Evolutionary conservation across 2,329 filamentous ascomycete genomes (phyloP).

Genomic region (Ceratocystiopsis minuta): DNA sequence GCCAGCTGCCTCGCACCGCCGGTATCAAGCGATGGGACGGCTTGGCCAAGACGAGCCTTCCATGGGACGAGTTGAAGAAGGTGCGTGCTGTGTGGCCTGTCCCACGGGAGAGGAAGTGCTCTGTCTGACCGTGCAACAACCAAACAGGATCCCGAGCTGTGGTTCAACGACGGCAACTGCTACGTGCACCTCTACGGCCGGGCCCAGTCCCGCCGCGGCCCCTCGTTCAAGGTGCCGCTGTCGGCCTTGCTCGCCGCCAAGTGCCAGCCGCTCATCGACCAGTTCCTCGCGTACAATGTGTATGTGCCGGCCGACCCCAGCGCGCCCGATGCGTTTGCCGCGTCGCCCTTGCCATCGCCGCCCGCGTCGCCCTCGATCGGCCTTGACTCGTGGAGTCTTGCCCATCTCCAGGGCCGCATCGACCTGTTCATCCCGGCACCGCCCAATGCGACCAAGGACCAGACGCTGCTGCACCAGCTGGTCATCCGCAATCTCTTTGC

Average conservation of each 20-base stretch:
- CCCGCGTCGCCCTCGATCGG: constrained; percentile 11
- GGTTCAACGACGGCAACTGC: constrained; percentile 49
- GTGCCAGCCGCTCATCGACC: constrained; percentile 42
- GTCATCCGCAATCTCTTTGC: constrained; percentile 61
- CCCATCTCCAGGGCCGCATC: constrained; percentile 15
- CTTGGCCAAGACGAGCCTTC: constrained; percentile 21
- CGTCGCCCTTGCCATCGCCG: constrained; percentile 4
- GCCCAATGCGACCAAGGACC: constrained; percentile 28
- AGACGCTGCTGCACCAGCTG: constrained; percentile 44
- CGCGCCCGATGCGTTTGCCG: neutral
- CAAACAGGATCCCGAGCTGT: constrained; percentile 55
- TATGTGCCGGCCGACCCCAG: constrained; percentile 5
- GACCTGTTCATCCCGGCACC: constrained; percentile 58
- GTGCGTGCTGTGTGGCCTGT: constrained; percentile 17
- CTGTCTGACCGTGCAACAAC: constrained; percentile 1
- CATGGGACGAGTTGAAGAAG: constrained; percentile 30
- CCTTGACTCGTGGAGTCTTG: constrained; percentile 7
- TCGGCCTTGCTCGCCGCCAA: constrained; percentile 35
- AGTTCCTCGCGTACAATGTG: constrained; percentile 23
- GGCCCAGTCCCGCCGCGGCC: constrained; percentile 44
- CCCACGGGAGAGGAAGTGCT: neutral
- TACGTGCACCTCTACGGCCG: constrained; percentile 49
- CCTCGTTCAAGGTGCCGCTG: constrained; percentile 50
- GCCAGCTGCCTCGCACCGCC: constrained; percentile 9
- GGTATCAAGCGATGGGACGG: constrained; percentile 35